Evolutionary conservation across 202 grass and related monocot genomes (phyloP), one percentile per base, ranked within the genome.

Genomic region (Musa balbisiana): DNA sequence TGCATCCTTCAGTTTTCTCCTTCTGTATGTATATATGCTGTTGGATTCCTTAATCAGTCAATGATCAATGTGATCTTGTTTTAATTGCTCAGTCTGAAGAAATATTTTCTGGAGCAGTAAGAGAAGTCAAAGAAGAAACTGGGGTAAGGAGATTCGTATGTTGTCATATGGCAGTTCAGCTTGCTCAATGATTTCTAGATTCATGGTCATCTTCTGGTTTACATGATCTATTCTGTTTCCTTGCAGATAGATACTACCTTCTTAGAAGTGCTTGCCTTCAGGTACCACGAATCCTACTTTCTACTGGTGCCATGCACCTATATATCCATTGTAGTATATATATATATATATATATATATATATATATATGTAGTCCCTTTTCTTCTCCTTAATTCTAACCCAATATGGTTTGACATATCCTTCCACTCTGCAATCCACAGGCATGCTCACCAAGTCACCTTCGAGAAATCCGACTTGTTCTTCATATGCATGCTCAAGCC

Each of bases 91-190:
- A 92, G 85, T 80, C 72, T 65, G 89, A 92, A 75, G 82, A 89
- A 64, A 84, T 92, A 72, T 89, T 92, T 81, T 86, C 73, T 56
- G 89, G 78, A 78, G 83, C 79, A n/a, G 66, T 92, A 89, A 80
- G 89, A 87, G 86, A 92, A 86, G 84, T 92, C 24, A 82, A 79
- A 84, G 89, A 92, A 84, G 83, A 92, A 88, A 87, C 86, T 69
- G 86, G 86, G 84, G 89, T 89, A 82, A 67, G 73, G 62, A 33
- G 17, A 78, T 64, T 83, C 1, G 54, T 33, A 33, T 0, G 29
- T 33, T 33, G 29, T 33, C 29, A 4, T 33, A 3, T 27, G 27
- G 27, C 27, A 27, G 27, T 27, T 27, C 27, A 27, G 2, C 27
- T 27, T 27, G 27, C 29, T 33, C 29, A 3, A 33, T 33, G 29